These are phyloP conservation scores for Penicillium parvum DNA, from an alignment of 495 filamentous ascomycete species.

Conservation along the genomic window DNA sequence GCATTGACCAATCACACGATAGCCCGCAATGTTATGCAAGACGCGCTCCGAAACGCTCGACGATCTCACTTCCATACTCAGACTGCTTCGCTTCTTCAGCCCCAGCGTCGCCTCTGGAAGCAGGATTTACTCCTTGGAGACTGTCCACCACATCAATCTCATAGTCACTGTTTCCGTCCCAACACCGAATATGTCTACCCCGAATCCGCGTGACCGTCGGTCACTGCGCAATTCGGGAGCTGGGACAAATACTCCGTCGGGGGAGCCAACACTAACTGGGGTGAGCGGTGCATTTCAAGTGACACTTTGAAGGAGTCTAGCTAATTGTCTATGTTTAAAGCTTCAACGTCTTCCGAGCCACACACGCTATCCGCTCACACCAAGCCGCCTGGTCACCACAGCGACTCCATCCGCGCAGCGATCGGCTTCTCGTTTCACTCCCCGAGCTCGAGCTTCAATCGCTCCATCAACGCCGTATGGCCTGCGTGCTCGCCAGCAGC, in stretches of 20 bases:
- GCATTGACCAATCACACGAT: slow-evolving; percentile 16
- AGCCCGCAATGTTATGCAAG: slow-evolving; percentile 21
- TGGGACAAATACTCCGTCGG: slow-evolving; percentile 26
- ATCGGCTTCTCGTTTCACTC: slow-evolving; percentile 35
- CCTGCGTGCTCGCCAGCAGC: slow-evolving; percentile 65
- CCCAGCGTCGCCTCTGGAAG: no score
- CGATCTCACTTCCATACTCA: not conserved
- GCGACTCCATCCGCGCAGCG: slow-evolving; percentile 33
- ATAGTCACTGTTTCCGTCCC: not conserved
- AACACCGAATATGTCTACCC: slow-evolving; percentile 30
- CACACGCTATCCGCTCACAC: slow-evolving; percentile 36
- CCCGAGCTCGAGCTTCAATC: slow-evolving; percentile 28
- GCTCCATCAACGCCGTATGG: slow-evolving; percentile 68
- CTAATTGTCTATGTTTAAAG: slow-evolving; percentile 11
- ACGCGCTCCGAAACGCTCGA: slow-evolving; percentile 16
- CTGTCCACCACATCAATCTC: no score
- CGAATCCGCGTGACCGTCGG: slow-evolving; percentile 34
- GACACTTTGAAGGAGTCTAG: not conserved
- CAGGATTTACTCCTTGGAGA: no score
- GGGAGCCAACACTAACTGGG: slow-evolving; percentile 30
- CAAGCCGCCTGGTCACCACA: slow-evolving; percentile 32
- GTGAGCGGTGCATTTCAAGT: slow-evolving; percentile 14
- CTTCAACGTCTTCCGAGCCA: slow-evolving; percentile 37
- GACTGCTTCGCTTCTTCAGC: no score
- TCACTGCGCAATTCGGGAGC: slow-evolving; percentile 25